Base-by-base conservation (phyloP, 139 green algal species). In the Medakamo hakoo region DNA sequence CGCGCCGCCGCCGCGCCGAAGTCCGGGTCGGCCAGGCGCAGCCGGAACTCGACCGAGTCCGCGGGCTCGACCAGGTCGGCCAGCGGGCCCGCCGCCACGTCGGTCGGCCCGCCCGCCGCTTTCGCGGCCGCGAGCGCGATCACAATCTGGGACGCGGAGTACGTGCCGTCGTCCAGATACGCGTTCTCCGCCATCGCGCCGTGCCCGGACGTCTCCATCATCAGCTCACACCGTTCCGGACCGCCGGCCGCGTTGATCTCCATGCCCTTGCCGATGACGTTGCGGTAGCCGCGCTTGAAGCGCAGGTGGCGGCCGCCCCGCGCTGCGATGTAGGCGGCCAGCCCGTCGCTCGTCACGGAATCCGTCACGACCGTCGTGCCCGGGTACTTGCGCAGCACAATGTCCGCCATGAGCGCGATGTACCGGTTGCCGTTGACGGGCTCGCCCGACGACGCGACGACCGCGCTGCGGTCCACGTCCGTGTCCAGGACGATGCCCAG, bases 121-220 rank as follows among this genome's bases (percentile, higher is more conserved):
- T 67, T 55, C 32, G 71, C 61, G 9, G 73, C 64, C 25, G 91
- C 84, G n/a, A 83, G 66, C 70, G 89, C 79, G 25, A 95, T 91
- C 23, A 98, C 71, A 56, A 95, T 85, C 69, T 94, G 88, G 4
- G 94, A 74, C 2, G 91, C 87, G 59, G 86, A 74, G 72, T 95
- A 95, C 1, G 84, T 81, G 21, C 91, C 91, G 71, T 97, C 91
- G 59, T 97, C 91, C 66, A 98, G 74, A 67, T 84, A 96, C 65
- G 82, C 83, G 73, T 98, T 98, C 56, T 95, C 86, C 66, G 86
- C 81, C 67, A 95, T 76, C 2, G 92, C 92, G 3, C 92, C 92
- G 64, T 98, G 92, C 21, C 88, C 88, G 56, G 62, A 88, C 27
- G 92, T 98, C 72, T 98, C 92, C 84, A 98, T 97, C 84, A 95